These are phyloP conservation scores for Fusarium clavum DNA, from an alignment of 2,329 filamentous ascomycete genomes.

Conservation along the genomic window DNA sequence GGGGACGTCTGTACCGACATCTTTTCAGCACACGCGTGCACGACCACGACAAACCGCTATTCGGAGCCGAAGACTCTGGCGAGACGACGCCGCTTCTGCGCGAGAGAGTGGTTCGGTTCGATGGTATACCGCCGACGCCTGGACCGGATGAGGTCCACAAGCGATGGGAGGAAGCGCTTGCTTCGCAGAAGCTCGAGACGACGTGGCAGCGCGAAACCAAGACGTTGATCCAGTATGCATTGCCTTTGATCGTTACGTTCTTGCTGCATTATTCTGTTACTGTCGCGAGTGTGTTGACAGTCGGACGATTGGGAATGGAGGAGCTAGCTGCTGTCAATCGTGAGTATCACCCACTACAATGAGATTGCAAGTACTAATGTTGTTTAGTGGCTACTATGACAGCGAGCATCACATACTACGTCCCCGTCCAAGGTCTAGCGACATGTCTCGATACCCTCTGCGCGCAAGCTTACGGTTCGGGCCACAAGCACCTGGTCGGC, in stretches of 20 bases:
- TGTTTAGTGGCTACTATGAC: conserved; percentile 70
- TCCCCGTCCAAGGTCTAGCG: conserved; percentile 80
- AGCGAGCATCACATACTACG: conserved; percentile 80
- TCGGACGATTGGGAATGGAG: conserved; percentile 77
- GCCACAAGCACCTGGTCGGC: conserved; percentile 84
- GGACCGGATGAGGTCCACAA: conserved; percentile 36
- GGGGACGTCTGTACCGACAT: conserved; percentile 22
- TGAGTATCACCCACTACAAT: conserved; percentile 17
- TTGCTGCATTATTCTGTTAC: conserved; percentile 82
- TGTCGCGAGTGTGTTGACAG: conserved; percentile 78
- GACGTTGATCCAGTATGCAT: conserved; percentile 76
- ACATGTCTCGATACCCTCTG: conserved; percentile 92
- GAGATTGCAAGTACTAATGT: background rate
- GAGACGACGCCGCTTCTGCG: conserved; percentile 29
- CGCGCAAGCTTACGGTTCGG: conserved; percentile 90
- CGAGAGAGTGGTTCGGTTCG: background rate
- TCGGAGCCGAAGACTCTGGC: background rate
- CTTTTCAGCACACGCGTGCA: conserved; percentile 30
- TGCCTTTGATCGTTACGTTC: conserved; percentile 75
- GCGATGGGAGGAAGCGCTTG: conserved; percentile 81
- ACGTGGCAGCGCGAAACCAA: conserved; percentile 90
- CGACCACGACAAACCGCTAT: conserved; percentile 25
- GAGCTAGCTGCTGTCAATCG: conserved; percentile 55
- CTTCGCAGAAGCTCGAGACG: conserved; percentile 81
- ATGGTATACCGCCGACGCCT: conserved; percentile 23